phyloP scores from a whole-genome alignment of 2,329 filamentous ascomycete species.

The Calonectria naviculata region DNA sequence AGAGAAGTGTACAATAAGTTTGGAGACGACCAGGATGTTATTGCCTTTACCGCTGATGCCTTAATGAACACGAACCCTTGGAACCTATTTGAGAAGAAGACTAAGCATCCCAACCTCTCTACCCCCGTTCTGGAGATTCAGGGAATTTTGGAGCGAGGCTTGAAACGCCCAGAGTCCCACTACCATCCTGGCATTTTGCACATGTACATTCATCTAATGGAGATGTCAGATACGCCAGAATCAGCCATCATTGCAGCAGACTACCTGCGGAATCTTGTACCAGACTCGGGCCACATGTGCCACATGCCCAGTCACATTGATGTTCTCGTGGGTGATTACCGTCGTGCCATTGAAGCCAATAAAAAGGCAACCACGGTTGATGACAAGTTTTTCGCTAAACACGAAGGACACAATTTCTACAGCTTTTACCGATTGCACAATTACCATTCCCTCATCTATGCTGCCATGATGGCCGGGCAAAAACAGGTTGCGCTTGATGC shows the following conservation, averaged over 20 bases:
- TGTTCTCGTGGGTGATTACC: conserved; percentile 75
- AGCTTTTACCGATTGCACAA: conserved; percentile 81
- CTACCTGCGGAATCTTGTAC: conserved; percentile 71
- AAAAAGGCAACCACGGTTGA: conserved; percentile 74
- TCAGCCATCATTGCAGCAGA: conserved; percentile 70
- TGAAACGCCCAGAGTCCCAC: conserved; percentile 51
- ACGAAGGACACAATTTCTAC: conserved; percentile 78
- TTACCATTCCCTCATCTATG: conserved; percentile 80
- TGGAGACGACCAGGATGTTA: conserved; percentile 53
- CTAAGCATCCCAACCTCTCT: conserved; percentile 39
- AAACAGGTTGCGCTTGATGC: conserved; percentile 72
- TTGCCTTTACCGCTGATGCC: conserved; percentile 52
- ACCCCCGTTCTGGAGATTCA: conserved; percentile 44
- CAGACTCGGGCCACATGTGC: conserved; percentile 76
- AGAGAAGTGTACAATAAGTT: conserved; percentile 46
- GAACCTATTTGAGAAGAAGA: conserved; percentile 55
- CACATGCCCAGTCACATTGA: conserved; percentile 86
- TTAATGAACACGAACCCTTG: conserved; percentile 62
- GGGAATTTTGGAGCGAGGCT: conserved; percentile 52
- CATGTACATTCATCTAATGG: conserved; percentile 82
- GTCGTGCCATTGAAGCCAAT: conserved; percentile 74
- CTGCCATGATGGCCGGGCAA: conserved; percentile 81
- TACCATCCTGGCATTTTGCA: conserved; percentile 81
- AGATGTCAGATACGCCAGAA: conserved; percentile 78
- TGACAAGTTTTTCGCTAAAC: conserved; percentile 69